Percentiles rank a stretch among this genome's conserved stretches.
These are phyloP conservation scores for Pachysolen tannophilus DNA, from an alignment of 805 yeast species.

Conservation along the genomic window DNA sequence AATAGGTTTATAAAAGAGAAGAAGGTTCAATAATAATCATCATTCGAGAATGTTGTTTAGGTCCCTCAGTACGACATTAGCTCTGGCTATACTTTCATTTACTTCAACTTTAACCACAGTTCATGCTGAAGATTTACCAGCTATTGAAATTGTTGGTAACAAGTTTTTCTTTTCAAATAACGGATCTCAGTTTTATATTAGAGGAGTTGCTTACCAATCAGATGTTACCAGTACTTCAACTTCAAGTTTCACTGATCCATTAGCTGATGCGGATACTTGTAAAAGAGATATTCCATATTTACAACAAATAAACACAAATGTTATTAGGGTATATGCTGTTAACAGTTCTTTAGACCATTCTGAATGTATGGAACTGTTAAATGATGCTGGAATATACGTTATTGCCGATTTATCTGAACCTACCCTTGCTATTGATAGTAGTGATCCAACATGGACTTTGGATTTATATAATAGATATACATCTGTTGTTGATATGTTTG, in stretches of 20 bases:
- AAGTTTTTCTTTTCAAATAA: constrained; percentile 67
- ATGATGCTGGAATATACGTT: constrained; percentile 86
- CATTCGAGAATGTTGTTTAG: background rate
- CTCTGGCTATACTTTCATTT: background rate
- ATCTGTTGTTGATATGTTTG: constrained; percentile 72
- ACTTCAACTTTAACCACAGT: constrained; percentile 7
- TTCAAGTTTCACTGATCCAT: constrained; percentile 55
- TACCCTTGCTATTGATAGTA: constrained; percentile 64
- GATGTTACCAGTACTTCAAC: constrained; percentile 37
- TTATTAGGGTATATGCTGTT: constrained; percentile 80
- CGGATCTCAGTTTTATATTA: constrained; percentile 79
- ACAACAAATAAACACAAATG: constrained; percentile 59
- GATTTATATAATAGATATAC: constrained; percentile 71
- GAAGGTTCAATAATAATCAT: too few relatives aligned
- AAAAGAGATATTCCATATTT: constrained; percentile 79
- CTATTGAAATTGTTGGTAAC: constrained; percentile 60
- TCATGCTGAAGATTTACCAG: constrained; percentile 27
- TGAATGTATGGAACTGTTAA: constrained; percentile 65
- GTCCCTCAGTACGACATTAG: background rate
- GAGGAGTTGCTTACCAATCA: constrained; percentile 85
- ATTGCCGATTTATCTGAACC: constrained; percentile 90
- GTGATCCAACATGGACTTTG: constrained; percentile 70
- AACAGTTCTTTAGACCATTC: constrained; percentile 68
- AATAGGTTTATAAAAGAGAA: too few relatives aligned
- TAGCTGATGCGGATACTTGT: constrained; percentile 65